Conservation (phyloP, 2,329 filamentous ascomycete genomes). For the Aspergillus hortae region DNA sequence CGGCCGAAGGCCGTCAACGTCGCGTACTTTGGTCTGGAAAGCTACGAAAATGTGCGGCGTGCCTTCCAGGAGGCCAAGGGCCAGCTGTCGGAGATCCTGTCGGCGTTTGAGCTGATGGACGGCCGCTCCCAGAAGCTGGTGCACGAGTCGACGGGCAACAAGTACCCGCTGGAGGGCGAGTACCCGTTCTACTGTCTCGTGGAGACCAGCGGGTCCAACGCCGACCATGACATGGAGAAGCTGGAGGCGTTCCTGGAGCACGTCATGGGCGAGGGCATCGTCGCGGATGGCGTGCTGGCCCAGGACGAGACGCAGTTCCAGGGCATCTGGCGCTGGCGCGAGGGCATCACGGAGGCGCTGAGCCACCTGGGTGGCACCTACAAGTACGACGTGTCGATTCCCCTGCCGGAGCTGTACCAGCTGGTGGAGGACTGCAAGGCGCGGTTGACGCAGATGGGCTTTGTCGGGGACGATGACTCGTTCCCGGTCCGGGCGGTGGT, state of each 20-base stretch:
- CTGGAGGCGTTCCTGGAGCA: conserved; percentile 85
- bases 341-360: conserved; percentile 85
- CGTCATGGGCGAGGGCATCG: conserved; percentile 83
- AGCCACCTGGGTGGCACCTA: conserved; percentile 93
- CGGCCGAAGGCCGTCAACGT: conserved; percentile 87
- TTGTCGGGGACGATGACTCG: conserved; percentile 71
- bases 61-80: conserved; percentile 87
- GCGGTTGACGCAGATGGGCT: conserved; percentile 67
- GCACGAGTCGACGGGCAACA: conserved; percentile 68
- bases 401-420: conserved; percentile 78
- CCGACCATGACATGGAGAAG: conserved; percentile 90
- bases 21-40: conserved; percentile 87
- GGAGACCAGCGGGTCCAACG: conserved; percentile 92
- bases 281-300: conserved; percentile 84
- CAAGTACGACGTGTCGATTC: conserved; percentile 98
- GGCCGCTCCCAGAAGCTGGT: conserved; percentile 75
- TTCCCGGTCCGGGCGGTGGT: conserved; percentile 84
- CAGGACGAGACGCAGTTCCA: conserved; percentile 88
- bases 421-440: conserved; percentile 81
- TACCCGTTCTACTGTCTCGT: conserved; percentile 95
- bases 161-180: conserved; percentile 74
- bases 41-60: conserved; percentile 80
- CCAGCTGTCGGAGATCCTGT: conserved; percentile 90
- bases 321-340: conserved; percentile 85
- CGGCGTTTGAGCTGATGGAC: conserved; percentile 98